Conservation (phyloP, 306 rosid species). For the Ormosia semicastrata region DNA sequence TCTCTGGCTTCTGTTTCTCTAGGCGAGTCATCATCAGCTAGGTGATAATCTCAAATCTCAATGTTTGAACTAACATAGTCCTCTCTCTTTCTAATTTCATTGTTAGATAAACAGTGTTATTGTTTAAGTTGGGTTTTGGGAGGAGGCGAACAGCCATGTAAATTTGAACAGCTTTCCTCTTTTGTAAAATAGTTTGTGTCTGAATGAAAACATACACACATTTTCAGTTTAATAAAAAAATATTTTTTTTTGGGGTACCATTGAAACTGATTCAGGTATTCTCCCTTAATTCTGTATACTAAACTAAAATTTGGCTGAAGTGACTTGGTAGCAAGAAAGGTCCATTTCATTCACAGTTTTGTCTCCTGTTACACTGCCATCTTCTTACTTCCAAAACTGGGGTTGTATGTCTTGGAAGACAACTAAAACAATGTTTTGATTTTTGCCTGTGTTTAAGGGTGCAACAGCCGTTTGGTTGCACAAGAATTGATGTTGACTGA, state of each 20-base stretch:
- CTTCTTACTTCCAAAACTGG: neutral
- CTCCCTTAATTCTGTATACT: neutral
- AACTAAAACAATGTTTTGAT: neutral
- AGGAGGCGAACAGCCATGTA: slow-evolving; percentile 51
- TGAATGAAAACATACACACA: slow-evolving; percentile 6
- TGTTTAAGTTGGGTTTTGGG: slow-evolving; percentile 41
- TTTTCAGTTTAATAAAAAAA: neutral
- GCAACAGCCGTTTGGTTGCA: neutral
- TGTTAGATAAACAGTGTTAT: slow-evolving; percentile 27
- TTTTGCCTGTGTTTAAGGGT: neutral
- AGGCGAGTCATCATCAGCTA: slow-evolving; percentile 57
- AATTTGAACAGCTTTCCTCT: slow-evolving; percentile 41
- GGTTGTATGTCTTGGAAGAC: neutral
- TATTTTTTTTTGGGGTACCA: neutral
- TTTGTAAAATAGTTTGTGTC: slow-evolving; percentile 42
- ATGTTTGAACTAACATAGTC: slow-evolving; percentile 24
- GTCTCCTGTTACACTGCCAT: neutral
- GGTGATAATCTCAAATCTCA: slow-evolving; percentile 27
- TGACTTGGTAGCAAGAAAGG: neutral
- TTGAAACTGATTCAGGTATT: neutral
- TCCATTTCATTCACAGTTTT: neutral
- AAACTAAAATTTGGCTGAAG: neutral
- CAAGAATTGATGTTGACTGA: neutral
- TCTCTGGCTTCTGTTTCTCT: slow-evolving; percentile 73
- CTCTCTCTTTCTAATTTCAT: neutral